Evolutionary conservation across 1,284 basidiomycete genomes (phyloP).

Genomic region (Chondrostereum purpureum): DNA sequence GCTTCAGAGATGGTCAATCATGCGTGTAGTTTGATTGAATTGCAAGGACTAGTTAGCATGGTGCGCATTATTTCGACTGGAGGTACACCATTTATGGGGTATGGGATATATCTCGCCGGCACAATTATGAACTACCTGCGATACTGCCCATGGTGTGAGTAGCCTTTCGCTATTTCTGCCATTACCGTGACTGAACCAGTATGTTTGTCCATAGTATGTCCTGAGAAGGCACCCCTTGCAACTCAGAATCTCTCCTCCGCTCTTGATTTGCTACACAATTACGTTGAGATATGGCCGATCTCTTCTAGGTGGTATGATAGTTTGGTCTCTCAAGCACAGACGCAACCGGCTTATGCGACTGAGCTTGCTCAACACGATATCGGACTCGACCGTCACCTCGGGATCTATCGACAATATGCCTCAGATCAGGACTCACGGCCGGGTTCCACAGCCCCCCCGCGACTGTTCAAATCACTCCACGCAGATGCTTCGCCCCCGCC

Average conservation of each 20-base stretch:
- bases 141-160: background rate
- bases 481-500: background rate
- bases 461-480: background rate
- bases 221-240: background rate
- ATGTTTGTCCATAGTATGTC: background rate
- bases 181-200: too few relatives aligned
- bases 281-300: background rate
- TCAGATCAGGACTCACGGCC: background rate
- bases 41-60: background rate
- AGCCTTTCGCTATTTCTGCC: too few relatives aligned
- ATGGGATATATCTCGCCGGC: background rate
- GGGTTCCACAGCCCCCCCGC: background rate
- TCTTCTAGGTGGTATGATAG: background rate
- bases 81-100: background rate
- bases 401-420: background rate
- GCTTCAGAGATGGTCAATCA: background rate
- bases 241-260: background rate
- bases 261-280: background rate
- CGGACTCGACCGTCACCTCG: background rate
- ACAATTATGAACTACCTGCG: background rate
- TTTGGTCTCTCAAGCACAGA: background rate
- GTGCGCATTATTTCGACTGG: background rate
- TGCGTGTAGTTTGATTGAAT: background rate
- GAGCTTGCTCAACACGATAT: background rate
- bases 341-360: background rate